Conservation (phyloP, 2,329 filamentous ascomycete species). For the Exophiala calicioides region DNA sequence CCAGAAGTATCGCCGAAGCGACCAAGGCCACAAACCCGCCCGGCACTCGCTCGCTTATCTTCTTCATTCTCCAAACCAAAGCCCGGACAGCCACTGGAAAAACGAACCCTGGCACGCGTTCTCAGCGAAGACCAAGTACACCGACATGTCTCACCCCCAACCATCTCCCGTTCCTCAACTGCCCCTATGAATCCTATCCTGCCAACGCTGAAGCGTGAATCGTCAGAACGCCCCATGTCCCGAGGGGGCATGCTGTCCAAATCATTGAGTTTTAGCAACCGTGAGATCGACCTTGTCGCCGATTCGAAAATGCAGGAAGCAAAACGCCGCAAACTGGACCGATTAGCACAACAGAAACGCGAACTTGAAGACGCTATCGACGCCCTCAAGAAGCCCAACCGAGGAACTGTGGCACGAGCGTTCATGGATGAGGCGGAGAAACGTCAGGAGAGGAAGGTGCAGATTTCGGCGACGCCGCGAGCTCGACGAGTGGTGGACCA, state of each 20-base stretch:
- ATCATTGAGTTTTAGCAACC: constrained; percentile 47
- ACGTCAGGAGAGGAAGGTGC: constrained; percentile 43
- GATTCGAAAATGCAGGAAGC: constrained; percentile 47
- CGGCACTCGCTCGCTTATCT: constrained; percentile 52
- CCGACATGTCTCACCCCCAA: constrained; percentile 39
- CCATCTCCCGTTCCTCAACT: constrained; percentile 45
- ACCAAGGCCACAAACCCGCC: constrained; percentile 22
- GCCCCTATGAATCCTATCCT: constrained; percentile 36
- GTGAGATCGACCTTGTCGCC: constrained; percentile 51
- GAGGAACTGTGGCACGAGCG: constrained; percentile 47
- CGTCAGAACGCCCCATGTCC: constrained; percentile 41
- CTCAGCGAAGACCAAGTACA: constrained; percentile 46
- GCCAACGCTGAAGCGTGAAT: constrained; percentile 43
- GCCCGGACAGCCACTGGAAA: constrained; percentile 37
- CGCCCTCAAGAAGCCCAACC: constrained; percentile 50
- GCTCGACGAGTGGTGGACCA: constrained; percentile 39
- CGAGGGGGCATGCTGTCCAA: constrained; percentile 49
- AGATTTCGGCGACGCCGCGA: constrained; percentile 52
- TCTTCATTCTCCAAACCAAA: constrained; percentile 39
- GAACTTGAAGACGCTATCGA: constrained; percentile 52
- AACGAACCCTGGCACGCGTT: constrained; percentile 48
- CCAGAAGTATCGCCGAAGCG: constrained; percentile 40
- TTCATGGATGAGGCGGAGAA: constrained; percentile 47
- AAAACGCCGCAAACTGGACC: constrained; percentile 49
- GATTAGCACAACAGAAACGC: constrained; percentile 48